phyloP scores from a whole-genome alignment of 345 rosid genomes.

The Bruguiera parviflora region DNA sequence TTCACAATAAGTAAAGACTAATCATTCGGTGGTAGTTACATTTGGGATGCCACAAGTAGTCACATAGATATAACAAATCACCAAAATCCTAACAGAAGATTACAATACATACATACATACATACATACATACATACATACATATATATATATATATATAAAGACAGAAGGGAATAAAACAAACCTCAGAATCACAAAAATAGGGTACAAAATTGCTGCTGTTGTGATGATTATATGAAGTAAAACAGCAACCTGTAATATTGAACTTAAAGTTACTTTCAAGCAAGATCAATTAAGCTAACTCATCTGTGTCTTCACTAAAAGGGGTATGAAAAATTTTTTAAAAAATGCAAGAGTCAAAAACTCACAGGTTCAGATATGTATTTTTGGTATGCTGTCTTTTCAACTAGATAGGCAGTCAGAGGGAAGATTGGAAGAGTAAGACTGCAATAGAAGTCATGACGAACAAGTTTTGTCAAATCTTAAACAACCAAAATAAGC shows the following conservation, averaged over 20 bases:
- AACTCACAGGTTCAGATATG: constrained; percentile 65
- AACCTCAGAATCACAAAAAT: constrained; percentile 82
- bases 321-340: background rate
- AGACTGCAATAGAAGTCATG: constrained; percentile 52
- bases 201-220: constrained; percentile 67
- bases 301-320: background rate
- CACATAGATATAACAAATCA: no score
- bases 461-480: background rate
- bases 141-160: background rate
- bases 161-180: constrained; percentile 16
- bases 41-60: no score
- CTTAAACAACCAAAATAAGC: background rate
- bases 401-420: constrained; percentile 76
- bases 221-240: constrained; percentile 67
- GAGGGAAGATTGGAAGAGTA: constrained; percentile 73
- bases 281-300: background rate
- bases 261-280: constrained; percentile 17
- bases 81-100: background rate
- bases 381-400: constrained; percentile 55
- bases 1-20: no score
- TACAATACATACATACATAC: background rate
- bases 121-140: background rate
- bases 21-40: no score
- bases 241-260: constrained; percentile 54
- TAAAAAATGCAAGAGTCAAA: background rate